Conservation (phyloP, 2,329 filamentous ascomycete species). For the Phialophora expanda region DNA sequence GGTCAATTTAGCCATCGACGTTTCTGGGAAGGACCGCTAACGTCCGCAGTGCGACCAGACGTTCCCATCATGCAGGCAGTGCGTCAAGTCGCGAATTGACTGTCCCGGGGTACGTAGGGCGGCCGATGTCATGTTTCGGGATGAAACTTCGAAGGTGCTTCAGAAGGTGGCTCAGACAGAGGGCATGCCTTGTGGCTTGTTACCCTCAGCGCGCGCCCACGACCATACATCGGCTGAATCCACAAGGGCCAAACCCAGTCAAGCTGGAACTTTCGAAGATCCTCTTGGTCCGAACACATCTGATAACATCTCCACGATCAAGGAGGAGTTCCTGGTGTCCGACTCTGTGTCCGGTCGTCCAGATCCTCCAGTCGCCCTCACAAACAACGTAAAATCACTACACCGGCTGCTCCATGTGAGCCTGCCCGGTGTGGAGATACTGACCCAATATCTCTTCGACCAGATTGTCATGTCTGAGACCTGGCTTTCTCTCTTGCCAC, state of each 20-base stretch:
- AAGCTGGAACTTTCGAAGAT: not conserved
- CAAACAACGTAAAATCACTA: not conserved
- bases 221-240: not conserved
- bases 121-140: conserved; percentile 2
- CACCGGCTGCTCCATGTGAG: not conserved
- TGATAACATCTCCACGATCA: not conserved
- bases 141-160: conserved; percentile 4
- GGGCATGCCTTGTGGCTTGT: too few relatives aligned
- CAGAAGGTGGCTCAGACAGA: not conserved
- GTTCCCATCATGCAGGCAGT: not conserved
- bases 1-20: not conserved
- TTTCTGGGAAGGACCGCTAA: not conserved
- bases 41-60: conserved; percentile 1
- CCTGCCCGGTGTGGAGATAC: conserved; percentile 2
- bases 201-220: not conserved
- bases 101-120: conserved; percentile 2
- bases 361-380: not conserved
- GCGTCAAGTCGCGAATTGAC: not conserved
- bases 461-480: conserved; percentile 10
- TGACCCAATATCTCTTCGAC: conserved; percentile 5
- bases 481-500: conserved; percentile 14
- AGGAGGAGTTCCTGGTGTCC: not conserved
- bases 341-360: not conserved
- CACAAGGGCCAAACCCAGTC: not conserved
- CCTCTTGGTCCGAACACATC: not conserved